These are phyloP conservation scores for Mycena galericulata DNA, from an alignment of 768 basidiomycete species.

Conservation along the genomic window DNA sequence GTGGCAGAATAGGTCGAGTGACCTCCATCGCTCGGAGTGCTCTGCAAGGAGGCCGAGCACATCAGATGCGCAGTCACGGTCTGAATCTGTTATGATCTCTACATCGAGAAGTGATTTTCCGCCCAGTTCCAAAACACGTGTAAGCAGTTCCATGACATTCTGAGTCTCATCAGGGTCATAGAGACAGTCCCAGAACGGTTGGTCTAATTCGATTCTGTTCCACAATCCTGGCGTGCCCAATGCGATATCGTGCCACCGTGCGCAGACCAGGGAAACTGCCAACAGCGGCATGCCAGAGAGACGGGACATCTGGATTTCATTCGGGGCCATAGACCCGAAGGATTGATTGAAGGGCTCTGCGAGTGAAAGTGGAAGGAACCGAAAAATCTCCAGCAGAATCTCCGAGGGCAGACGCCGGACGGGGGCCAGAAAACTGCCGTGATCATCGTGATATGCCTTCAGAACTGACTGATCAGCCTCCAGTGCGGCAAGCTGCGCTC, in stretches of 20 bases:
- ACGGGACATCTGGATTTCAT: neutral
- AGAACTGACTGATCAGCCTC: neutral
- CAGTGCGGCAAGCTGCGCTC: neutral
- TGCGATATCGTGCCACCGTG: neutral
- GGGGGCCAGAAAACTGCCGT: neutral
- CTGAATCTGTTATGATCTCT: too few species aligned
- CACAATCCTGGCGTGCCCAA: neutral
- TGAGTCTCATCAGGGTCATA: too few species aligned
- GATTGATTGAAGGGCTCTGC: neutral
- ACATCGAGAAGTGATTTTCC: neutral
- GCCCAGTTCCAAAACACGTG: neutral
- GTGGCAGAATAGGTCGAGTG: neutral
- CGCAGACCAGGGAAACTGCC: neutral
- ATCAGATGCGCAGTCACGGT: too few species aligned
- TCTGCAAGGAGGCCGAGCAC: neutral
- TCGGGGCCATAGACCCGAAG: too few species aligned
- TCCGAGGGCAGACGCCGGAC: constrained; percentile 12
- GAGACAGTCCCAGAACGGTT: neutral
- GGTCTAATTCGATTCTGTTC: neutral
- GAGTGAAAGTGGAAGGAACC: neutral
- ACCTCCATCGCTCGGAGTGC: neutral
- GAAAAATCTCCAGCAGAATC: neutral
- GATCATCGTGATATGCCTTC: neutral
- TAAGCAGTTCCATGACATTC: neutral
- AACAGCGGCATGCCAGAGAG: neutral